Percentiles rank a stretch among this genome's conserved stretches.
These are phyloP conservation scores for Vickermania spadyakhi DNA, from an alignment of 208 protist species.

Conservation along the genomic window DNA sequence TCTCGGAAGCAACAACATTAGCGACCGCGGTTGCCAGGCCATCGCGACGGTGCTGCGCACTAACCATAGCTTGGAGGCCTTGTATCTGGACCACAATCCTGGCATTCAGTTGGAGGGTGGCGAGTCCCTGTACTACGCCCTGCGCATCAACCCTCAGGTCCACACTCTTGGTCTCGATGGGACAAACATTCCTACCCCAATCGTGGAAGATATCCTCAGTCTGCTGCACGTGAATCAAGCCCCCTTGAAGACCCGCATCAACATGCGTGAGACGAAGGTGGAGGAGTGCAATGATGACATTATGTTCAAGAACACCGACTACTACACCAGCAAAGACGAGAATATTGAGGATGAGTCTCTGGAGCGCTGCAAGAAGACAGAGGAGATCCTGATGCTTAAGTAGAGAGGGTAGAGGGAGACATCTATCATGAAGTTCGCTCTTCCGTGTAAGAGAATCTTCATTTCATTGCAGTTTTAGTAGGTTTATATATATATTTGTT, in stretches of 20 bases:
- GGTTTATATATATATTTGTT: too few species aligned
- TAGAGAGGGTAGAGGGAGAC: too few species aligned
- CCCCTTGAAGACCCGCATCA: constrained; percentile 22
- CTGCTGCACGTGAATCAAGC: constrained; percentile 82
- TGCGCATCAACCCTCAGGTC: constrained; percentile 74
- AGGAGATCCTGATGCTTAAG: constrained; percentile 19
- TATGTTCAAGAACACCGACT: constrained; percentile 73
- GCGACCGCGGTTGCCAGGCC: constrained; percentile 53
- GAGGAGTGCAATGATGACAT: constrained; percentile 38
- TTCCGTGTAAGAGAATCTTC: too few species aligned
- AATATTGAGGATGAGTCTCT: constrained; percentile 44
- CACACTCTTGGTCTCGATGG: constrained; percentile 45
- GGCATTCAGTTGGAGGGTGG: constrained; percentile 50
- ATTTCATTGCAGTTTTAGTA: too few species aligned
- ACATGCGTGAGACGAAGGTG: constrained; percentile 45
- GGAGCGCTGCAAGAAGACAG: constrained; percentile 16
- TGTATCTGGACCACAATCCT: constrained; percentile 67
- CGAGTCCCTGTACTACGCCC: constrained; percentile 57
- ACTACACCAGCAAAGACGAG: constrained; percentile 37
- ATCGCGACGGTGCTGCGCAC: constrained; percentile 70
- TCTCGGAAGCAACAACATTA: constrained; percentile 67
- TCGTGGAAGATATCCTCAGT: constrained; percentile 58
- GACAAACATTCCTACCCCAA: constrained; percentile 44
- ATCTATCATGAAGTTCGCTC: too few species aligned
- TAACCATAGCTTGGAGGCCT: constrained; percentile 57